Evolutionary conservation across 2,329 filamentous ascomycete species (phyloP).

Genomic region (Colletotrichum paranaense): DNA sequence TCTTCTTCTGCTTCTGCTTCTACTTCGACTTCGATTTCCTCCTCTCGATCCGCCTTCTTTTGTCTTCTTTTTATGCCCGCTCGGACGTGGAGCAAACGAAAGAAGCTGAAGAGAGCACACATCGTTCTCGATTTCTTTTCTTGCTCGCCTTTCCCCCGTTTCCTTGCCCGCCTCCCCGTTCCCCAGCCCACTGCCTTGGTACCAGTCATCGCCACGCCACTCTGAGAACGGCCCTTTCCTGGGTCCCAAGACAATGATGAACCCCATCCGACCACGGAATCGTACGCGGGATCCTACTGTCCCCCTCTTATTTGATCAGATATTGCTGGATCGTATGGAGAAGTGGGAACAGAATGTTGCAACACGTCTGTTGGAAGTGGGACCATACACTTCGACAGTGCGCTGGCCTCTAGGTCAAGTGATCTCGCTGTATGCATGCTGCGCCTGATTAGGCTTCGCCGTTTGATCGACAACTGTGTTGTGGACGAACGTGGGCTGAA

Average conservation of each 20-base stretch:
- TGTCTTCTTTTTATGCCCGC: background rate
- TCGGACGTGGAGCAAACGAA: conserved; percentile 5
- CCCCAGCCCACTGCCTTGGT: conserved; percentile 5
- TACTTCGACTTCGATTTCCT: background rate
- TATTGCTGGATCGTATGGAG: conserved; percentile 19
- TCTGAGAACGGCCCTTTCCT: background rate
- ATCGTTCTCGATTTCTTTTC: background rate
- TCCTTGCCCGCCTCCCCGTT: background rate
- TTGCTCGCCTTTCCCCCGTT: background rate
- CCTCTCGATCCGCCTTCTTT: background rate
- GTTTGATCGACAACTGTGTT: conserved; percentile 20
- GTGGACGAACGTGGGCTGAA: background rate
- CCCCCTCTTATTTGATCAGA: conserved; percentile 23
- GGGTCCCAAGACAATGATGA: background rate
- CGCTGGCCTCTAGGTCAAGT: conserved; percentile 11
- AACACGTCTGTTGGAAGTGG: background rate
- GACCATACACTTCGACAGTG: background rate
- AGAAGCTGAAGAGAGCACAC: background rate
- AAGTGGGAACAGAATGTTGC: background rate
- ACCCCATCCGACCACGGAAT: background rate
- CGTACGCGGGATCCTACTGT: background rate
- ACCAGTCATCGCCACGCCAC: background rate
- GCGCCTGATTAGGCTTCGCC: conserved; percentile 16
- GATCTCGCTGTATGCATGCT: conserved; percentile 23
- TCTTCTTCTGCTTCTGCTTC: background rate